Evolutionary conservation across 768 basidiomycete species (phyloP).

Genomic region (Termitomyces eurrhizus): DNA sequence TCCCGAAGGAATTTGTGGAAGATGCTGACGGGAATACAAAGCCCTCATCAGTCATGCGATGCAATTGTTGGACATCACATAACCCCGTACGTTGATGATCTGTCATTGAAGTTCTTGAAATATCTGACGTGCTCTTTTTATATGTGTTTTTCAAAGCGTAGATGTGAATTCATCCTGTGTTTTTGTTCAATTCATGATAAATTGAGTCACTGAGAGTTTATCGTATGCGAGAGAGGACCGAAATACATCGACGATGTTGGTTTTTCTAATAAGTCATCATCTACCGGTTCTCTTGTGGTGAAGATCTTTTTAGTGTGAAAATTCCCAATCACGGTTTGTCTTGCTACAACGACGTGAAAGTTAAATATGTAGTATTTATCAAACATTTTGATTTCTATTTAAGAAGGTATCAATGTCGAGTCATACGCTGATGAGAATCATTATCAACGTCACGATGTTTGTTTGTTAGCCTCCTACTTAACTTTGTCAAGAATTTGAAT

Average conservation of each 20-base stretch:
- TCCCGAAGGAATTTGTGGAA: background rate
- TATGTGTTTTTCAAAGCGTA: background rate
- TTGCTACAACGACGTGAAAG: background rate
- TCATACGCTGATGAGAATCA: background rate
- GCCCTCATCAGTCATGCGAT: background rate
- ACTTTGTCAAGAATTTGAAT: background rate
- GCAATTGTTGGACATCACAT: background rate
- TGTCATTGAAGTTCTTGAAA: background rate
- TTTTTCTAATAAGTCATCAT: background rate
- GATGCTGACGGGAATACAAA: background rate
- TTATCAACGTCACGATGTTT: background rate
- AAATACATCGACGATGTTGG: background rate
- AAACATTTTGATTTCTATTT: background rate
- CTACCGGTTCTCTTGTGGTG: background rate
- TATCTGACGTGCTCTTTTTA: background rate
- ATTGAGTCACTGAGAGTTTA: background rate
- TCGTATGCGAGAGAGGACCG: background rate
- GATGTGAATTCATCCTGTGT: background rate
- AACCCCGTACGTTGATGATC: background rate
- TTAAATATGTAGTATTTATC: background rate
- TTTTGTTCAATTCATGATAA: background rate
- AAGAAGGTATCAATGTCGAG: background rate
- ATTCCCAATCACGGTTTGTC: background rate
- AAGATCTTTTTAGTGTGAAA: background rate
- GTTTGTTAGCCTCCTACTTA: background rate